These are phyloP conservation scores for Populus davidiana DNA, from an alignment of 345 rosid genomes.

Conservation along the genomic window DNA sequence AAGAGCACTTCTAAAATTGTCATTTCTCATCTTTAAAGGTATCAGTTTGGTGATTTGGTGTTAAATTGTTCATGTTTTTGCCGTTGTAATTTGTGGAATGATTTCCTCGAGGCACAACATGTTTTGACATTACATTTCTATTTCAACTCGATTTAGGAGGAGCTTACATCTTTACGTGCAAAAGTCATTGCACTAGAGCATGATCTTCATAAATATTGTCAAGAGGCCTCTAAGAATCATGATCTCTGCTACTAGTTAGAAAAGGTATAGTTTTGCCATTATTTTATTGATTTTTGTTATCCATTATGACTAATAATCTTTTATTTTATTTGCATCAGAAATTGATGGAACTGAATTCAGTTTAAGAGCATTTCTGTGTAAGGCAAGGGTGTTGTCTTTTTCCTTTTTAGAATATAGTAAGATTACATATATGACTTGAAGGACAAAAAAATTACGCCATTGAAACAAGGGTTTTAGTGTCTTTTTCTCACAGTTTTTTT, in stretches of 20 bases:
- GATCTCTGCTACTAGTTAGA: conserved; percentile 57
- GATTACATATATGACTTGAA: too few relatives aligned
- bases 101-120: background rate
- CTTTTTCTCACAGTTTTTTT: too few relatives aligned
- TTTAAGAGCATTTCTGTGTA: too few relatives aligned
- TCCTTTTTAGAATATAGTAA: too few relatives aligned
- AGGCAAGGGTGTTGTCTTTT: too few relatives aligned
- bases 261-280: conserved; percentile 46
- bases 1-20: conserved; percentile 49
- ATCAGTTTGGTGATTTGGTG: conserved; percentile 15
- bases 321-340: conserved; percentile 48
- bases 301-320: background rate
- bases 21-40: conserved; percentile 54
- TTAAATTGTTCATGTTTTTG: background rate
- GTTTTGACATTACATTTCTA: background rate
- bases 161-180: conserved; percentile 54
- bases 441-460: too few relatives aligned
- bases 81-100: background rate
- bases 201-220: conserved; percentile 68
- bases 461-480: too few relatives aligned
- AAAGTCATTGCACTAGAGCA: conserved; percentile 68
- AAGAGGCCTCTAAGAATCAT: conserved; percentile 59
- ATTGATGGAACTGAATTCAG: conserved; percentile 49
- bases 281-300: conserved; percentile 3
- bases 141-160: conserved; percentile 56